phyloP scores from a whole-genome alignment of 2,329 filamentous ascomycete genomes.

The Aspergillus sp. region DNA sequence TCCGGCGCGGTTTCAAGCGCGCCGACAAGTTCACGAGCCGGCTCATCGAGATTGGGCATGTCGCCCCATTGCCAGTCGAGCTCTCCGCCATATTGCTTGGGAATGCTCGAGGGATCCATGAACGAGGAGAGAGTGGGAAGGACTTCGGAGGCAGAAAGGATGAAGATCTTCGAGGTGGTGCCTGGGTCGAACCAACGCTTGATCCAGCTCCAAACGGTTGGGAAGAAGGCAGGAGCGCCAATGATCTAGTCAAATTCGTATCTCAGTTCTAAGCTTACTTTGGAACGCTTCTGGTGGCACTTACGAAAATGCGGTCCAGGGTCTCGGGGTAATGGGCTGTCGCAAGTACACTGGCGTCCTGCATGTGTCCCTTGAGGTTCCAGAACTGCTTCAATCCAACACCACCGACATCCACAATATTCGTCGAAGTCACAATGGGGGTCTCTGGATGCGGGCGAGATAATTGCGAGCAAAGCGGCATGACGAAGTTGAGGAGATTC shows the following conservation, averaged over 20 bases:
- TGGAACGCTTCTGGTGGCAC: constrained; percentile 18
- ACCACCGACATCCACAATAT: constrained; percentile 88
- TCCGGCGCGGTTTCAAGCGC: constrained; percentile 28
- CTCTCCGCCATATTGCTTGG: constrained; percentile 83
- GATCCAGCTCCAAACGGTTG: constrained; percentile 87
- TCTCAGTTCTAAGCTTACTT: too few species aligned
- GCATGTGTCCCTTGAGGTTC: constrained; percentile 93
- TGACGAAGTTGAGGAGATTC: constrained; percentile 81
- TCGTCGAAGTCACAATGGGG: constrained; percentile 89
- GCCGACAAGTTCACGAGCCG: constrained; percentile 34
- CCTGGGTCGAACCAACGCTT: constrained; percentile 95
- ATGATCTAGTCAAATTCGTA: constrained; percentile 60
- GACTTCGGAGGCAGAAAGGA: constrained; percentile 72
- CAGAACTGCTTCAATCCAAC: constrained; percentile 93
- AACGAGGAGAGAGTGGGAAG: constrained; percentile 74
- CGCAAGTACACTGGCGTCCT: constrained; percentile 81
- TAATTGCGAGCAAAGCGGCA: constrained; percentile 80
- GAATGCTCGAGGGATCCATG: constrained; percentile 80
- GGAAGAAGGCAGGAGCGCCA: constrained; percentile 86
- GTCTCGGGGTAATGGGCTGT: constrained; percentile 96
- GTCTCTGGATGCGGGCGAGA: constrained; percentile 72
- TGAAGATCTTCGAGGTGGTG: constrained; percentile 94
- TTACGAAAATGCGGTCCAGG: constrained; percentile 73
- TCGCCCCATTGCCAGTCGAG: constrained; percentile 81
- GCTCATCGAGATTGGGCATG: constrained; percentile 67